These are phyloP conservation scores for Flaveria brownii DNA, from an alignment of 129 eudicot species.

Conservation along the genomic window DNA sequence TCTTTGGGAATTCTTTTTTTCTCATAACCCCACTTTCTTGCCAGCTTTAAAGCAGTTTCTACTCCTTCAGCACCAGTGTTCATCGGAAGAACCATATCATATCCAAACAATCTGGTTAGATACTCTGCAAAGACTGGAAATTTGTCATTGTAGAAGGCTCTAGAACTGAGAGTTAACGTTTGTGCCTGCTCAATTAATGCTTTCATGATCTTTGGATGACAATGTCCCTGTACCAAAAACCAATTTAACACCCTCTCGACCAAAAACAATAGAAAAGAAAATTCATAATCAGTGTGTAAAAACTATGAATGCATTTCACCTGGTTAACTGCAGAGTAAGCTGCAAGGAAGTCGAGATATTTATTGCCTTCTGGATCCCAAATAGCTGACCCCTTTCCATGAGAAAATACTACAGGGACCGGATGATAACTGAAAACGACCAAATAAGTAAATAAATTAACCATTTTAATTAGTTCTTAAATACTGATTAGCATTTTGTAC, in stretches of 20 bases:
- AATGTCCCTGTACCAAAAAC: slow-evolving; percentile 76
- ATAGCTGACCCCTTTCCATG: slow-evolving; percentile 88
- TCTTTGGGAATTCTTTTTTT: slow-evolving; percentile 84
- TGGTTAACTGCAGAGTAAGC: slow-evolving; percentile 99
- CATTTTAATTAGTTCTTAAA: background rate
- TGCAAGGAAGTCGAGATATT: slow-evolving; percentile 88
- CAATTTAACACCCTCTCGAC: background rate
- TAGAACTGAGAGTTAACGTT: slow-evolving; percentile 84
- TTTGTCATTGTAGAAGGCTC: slow-evolving; percentile 92
- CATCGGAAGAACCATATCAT: slow-evolving; percentile 98
- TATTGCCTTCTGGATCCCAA: slow-evolving; percentile 99
- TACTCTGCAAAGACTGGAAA: slow-evolving; percentile 89
- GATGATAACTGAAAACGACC: slow-evolving; percentile 72
- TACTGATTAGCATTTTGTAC: background rate
- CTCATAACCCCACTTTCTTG: slow-evolving; percentile 93
- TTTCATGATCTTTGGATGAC: slow-evolving; percentile 89
- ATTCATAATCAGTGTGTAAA: background rate
- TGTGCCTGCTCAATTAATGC: slow-evolving; percentile 81
- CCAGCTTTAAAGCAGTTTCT: slow-evolving; percentile 91
- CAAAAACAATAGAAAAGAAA: background rate
- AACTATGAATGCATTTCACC: slow-evolving; percentile 39
- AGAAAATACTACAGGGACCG: slow-evolving; percentile 88
- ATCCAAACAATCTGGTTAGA: slow-evolving; percentile 80
- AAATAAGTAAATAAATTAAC: background rate
- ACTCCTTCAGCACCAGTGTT: slow-evolving; percentile 99